Percentiles rank a stretch among this genome's conserved stretches.
Evolutionary conservation across 106 monocot genomes (phyloP).

Genomic region (Acanthochlamys bracteata): DNA sequence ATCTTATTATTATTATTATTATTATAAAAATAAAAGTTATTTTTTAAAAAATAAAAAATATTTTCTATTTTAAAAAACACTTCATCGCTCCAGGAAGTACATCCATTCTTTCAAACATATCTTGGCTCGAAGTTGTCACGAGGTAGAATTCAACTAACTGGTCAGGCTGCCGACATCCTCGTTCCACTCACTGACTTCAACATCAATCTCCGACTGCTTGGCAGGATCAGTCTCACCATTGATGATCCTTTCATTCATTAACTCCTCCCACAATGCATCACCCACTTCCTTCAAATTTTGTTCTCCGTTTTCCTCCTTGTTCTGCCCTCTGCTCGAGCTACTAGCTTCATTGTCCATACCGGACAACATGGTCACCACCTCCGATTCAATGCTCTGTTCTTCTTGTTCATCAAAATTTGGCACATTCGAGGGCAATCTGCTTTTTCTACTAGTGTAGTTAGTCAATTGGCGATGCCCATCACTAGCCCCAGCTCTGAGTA

Average conservation of each 20-base stretch:
- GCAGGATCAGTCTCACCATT: conserved; percentile 2
- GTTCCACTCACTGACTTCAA: conserved; percentile 16
- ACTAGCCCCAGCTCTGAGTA: not conserved
- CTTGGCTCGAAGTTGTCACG: too few relatives aligned
- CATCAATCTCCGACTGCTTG: conserved; percentile 13
- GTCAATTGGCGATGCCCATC: not conserved
- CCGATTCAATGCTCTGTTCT: conserved; percentile 6
- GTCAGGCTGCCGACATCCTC: conserved; percentile 26
- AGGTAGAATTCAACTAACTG: conserved; percentile 17
- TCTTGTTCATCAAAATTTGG: not conserved
- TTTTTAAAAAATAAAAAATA: too few relatives aligned
- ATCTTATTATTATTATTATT: too few relatives aligned
- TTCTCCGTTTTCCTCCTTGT: not conserved
- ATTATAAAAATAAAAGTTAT: too few relatives aligned
- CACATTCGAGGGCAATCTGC: not conserved
- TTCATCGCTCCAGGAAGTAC: too few relatives aligned
- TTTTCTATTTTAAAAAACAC: too few relatives aligned
- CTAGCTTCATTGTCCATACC: conserved; percentile 9
- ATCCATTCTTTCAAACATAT: too few relatives aligned
- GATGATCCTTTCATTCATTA: conserved; percentile 5
- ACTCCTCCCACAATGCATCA: conserved; percentile 37
- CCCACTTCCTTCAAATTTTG: conserved; percentile 6
- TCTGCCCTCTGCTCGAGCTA: conserved; percentile 2
- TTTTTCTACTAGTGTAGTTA: not conserved
- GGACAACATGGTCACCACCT: conserved; percentile 10